Evolutionary conservation across 768 basidiomycete genomes (phyloP), one percentile per base, ranked within the genome.

Genomic region (Trametes cinnabarina): DNA sequence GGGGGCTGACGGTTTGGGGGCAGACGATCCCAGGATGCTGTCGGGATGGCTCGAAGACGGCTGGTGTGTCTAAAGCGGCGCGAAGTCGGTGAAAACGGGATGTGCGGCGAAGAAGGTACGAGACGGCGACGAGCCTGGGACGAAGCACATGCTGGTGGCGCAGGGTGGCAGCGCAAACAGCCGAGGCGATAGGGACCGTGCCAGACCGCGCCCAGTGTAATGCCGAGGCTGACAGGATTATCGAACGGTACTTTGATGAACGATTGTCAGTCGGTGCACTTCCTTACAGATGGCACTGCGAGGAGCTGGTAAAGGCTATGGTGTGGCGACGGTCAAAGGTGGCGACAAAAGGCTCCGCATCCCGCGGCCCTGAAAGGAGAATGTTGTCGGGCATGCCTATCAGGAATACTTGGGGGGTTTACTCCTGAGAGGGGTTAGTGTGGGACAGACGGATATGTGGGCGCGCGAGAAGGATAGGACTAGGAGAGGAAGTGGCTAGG

Each of bases 101-200:
- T 59, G 52, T n/a, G 47, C 58, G 57, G 34, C 20, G 42, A 23
- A 37, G 25, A 28, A 37, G 25, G 44, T 25, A 28, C 39, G 35
- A 32, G 55, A 23, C 30, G 30, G 30, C 30, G 30, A 12, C 20
- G 48, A 23, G 48, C 25, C 26, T 19, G 30, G 19, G 20, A 39
- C n/a, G 42, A 44, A 35, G 51, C 53, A 51, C 43, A 41, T 60
- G 58, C 48, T 55, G 34, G 59, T 55, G 59, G 59, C 58, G 58
- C 49, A 54, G 59, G 32, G 41, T 28, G 47, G 43, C 53, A 48
- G 58, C 58, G 52, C 41, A 26, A 47, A 51, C 32, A 35, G 44
- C 35, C 34, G 20, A 23, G 30, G 26, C 14, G 26, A 34, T 25
- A 26, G 7, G 17, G 11, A 28, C 20, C 12, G 12, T 20, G 32